Evolutionary conservation across 192 early-diverging fungal species (phyloP).

Genomic region (Entomortierella beljakovae): DNA sequence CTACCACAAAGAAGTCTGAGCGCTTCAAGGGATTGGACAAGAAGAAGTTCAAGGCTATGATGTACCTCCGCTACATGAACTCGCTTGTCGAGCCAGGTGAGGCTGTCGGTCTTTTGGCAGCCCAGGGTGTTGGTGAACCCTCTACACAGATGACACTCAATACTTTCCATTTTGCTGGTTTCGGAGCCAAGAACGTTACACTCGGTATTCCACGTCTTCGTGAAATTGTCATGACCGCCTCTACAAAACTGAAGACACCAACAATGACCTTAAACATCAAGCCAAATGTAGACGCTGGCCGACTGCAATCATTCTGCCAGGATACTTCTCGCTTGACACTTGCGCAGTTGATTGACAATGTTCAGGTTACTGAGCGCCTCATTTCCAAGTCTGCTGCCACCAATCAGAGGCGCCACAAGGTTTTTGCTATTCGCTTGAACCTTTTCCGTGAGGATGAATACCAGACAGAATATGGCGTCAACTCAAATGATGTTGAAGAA

Average conservation of each 20-base stretch:
- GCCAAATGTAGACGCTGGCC: conserved; percentile 70
- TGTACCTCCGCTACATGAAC: conserved; percentile 96
- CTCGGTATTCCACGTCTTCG: conserved; percentile 99
- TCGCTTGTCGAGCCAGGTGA: conserved; percentile 97
- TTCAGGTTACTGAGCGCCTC: conserved; percentile 85
- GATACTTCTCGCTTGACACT: conserved; percentile 81
- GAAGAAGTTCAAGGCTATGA: conserved; percentile 88
- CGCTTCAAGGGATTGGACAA: conserved; percentile 67
- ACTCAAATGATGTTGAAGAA: conserved; percentile 71
- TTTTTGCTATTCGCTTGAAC: conserved; percentile 83
- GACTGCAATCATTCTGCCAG: conserved; percentile 74
- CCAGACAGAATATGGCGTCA: conserved; percentile 79
- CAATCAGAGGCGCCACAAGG: conserved; percentile 71
- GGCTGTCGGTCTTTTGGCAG: conserved; percentile 96
- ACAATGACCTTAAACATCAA: conserved; percentile 91
- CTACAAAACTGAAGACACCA: conserved; percentile 89
- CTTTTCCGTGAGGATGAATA: conserved; percentile 88
- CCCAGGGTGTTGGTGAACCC: conserved; percentile 98
- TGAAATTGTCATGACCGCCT: conserved; percentile 99
- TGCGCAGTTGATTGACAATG: conserved; percentile 86
- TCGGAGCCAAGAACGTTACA: conserved; percentile 98
- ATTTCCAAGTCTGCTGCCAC: conserved; percentile 59
- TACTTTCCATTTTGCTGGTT: conserved; percentile 98
- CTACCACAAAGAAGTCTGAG: conserved; percentile 65
- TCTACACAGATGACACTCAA: conserved; percentile 99